Base-by-base conservation (phyloP, 1,139 yeast species). In the Diutina siamensis region DNA sequence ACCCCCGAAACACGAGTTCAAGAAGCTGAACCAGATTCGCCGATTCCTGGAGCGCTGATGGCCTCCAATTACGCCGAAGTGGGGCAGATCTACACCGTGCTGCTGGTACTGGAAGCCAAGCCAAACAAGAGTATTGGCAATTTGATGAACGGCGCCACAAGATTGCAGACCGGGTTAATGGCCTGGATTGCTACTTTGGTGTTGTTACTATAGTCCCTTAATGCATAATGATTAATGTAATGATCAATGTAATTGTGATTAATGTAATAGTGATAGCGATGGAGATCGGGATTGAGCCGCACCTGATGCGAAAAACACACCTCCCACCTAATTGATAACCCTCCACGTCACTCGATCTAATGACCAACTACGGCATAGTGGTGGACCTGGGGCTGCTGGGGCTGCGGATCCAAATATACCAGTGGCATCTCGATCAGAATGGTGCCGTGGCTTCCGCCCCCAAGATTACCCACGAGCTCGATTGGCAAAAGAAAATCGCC, bases 331-430 rank as follows among this genome's bases (percentile, higher is more conserved):
- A n/a, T n/a, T n/a, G n/a, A n/a, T n/a, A n/a, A n/a, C n/a, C n/a
- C n/a, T n/a, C n/a, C n/a, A n/a, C n/a, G n/a, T n/a, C n/a, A n/a
- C n/a, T n/a, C n/a, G n/a, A n/a, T n/a, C n/a, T 25, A 25, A 35
- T 35, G 40, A 38, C 42, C 20, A 25, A 61, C 48, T 83, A 80
- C 61, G 92, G 92, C 44, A 77, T 84, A 21, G 89, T 83, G 17
- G 70, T 84, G 1, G 94, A 84, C 60, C 80, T 92, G 0, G 94
- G 94, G 1, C 82, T 92, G 0, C 82, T 89, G 0, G 94, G 94
- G 1, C 82, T 89, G 1, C 63, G 94, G 47, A 67, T 81, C 13
- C 84, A 81, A 58, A 72, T 84, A 12, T 84, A 80, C 57, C 68
- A 68, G 51, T 83, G 89, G 89, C 52, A 52, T 33, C 54, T 56